Evolutionary conservation across 1,284 basidiomycete genomes (phyloP), one percentile per base, ranked within the genome.

Genomic region (Ustilago vetiveriae): DNA sequence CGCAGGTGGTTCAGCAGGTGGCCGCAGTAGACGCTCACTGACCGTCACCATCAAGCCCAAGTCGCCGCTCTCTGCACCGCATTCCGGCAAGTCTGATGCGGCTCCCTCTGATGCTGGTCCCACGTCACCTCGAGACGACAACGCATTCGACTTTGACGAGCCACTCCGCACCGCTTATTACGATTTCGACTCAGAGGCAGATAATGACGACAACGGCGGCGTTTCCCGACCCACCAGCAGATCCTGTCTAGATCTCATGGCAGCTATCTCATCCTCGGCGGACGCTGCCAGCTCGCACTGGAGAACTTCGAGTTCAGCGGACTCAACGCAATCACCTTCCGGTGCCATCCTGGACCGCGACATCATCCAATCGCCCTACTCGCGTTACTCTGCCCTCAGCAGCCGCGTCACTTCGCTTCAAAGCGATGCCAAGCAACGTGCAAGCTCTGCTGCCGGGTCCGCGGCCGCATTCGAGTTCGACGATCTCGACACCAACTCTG

Each of bases 101-200:
- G 35, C 33, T 4, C 50, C 50, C 9, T 19, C 50, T 42, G 39
- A n/a, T n/a, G n/a, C n/a, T n/a, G n/a, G n/a, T n/a, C n/a, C n/a
- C n/a, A n/a, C n/a, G n/a, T n/a, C n/a, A n/a, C n/a, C n/a, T n/a
- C n/a, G n/a, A n/a, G n/a, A n/a, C n/a, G n/a, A 47, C 19, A 51
- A 42, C 30, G 33, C 23, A 5, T 49, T 47, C 6, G 55, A 57
- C 23, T 57, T 49, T 13, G 48, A 38, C 9, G 50, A 69, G 29
- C 66, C 59, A 1, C 59, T 59, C 4, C 50, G 38, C 32, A 63
- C 58, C 4, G 50, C 66, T 0, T 69, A 39, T 40, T 58, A 51
- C 38, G 58, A 69, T 17, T 63, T 63, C 29, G 66, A 69, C 11
- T n/a, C 47, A 1, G 49, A 58, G 7, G 37, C 49, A 14, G 60